Percentiles rank a stretch among this genome's conserved stretches.
These are phyloP conservation scores for Lachnellula hyalina DNA, from an alignment of 2,329 filamentous ascomycete genomes.

Conservation along the genomic window DNA sequence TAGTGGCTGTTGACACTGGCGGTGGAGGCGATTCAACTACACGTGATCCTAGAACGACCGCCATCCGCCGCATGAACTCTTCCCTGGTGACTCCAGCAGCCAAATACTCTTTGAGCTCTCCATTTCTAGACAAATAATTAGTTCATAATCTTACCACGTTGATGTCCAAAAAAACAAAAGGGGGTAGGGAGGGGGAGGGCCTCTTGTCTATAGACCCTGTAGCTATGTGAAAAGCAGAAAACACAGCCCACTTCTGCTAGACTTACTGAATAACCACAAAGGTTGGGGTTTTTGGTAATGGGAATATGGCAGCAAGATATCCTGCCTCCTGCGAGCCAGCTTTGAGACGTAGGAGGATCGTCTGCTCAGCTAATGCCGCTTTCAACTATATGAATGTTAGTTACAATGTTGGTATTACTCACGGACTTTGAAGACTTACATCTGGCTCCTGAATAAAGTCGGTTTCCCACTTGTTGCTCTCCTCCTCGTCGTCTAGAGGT, in stretches of 20 bases:
- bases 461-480: conserved; percentile 68
- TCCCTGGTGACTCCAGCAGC: conserved; percentile 57
- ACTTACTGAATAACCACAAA: conserved; percentile 70
- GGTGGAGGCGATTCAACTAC: background rate
- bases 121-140: conserved; percentile 48
- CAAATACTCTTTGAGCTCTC: conserved; percentile 72
- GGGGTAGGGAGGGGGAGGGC: too few species aligned
- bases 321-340: conserved; percentile 75
- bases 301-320: conserved; percentile 77
- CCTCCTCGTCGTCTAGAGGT: conserved; percentile 59
- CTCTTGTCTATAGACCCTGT: too few species aligned
- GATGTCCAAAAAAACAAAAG: background rate
- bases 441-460: conserved; percentile 57
- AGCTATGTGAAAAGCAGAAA: background rate
- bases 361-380: conserved; percentile 51
- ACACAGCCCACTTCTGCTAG: background rate
- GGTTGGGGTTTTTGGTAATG: conserved; percentile 71
- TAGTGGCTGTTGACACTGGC: background rate
- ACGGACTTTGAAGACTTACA: conserved; percentile 36
- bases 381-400: conserved; percentile 41
- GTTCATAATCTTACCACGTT: background rate
- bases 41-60: conserved; percentile 31
- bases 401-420: background rate
- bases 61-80: conserved; percentile 58
- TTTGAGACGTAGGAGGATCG: conserved; percentile 64